These are phyloP conservation scores for Conticribra guillardii DNA, from an alignment of 108 stramenopile species.

Conservation along the genomic window DNA sequence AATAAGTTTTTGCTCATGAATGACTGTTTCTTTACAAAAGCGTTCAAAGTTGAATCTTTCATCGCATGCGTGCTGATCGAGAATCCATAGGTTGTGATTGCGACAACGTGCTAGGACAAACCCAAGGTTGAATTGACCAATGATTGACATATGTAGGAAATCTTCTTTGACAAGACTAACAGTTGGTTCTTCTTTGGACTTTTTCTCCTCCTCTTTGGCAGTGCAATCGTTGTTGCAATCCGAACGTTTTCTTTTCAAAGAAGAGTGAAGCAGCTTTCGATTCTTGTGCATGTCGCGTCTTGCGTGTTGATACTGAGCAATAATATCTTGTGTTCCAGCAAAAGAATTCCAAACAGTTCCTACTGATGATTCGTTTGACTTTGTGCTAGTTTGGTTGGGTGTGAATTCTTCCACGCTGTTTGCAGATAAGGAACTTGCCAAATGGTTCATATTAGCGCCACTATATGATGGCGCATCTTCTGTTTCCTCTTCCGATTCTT, in stretches of 20 bases:
- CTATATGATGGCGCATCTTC: no score
- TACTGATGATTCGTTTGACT: background rate
- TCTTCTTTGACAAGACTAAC: slow-evolving; percentile 68
- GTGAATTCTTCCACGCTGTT: no score
- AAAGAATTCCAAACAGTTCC: slow-evolving; percentile 47
- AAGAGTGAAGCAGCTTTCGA: slow-evolving; percentile 25
- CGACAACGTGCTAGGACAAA: slow-evolving; percentile 88
- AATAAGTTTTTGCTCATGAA: slow-evolving; percentile 84
- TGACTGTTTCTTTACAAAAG: slow-evolving; percentile 67
- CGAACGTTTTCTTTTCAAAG: slow-evolving; percentile 11
- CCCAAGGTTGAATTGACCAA: slow-evolving; percentile 96
- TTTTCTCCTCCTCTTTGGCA: slow-evolving; percentile 8
- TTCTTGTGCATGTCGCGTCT: slow-evolving; percentile 24
- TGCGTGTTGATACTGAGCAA: slow-evolving; percentile 34
- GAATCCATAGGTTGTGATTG: slow-evolving; percentile 90
- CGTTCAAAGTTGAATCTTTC: slow-evolving; percentile 86
- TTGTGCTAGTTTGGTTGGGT: background rate
- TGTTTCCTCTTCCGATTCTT: no score
- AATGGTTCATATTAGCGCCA: no score
- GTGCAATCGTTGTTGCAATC: background rate
- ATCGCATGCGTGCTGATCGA: slow-evolving; percentile 96
- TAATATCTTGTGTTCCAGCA: slow-evolving; percentile 44
- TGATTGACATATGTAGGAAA: slow-evolving; percentile 77
- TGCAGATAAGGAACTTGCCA: no score
- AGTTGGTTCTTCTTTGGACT: slow-evolving; percentile 13